Percentiles rank a stretch among this genome's conserved stretches.
These are phyloP conservation scores for Elsinoe fawcettii DNA, from an alignment of 2,329 filamentous ascomycete species.

Conservation along the genomic window DNA sequence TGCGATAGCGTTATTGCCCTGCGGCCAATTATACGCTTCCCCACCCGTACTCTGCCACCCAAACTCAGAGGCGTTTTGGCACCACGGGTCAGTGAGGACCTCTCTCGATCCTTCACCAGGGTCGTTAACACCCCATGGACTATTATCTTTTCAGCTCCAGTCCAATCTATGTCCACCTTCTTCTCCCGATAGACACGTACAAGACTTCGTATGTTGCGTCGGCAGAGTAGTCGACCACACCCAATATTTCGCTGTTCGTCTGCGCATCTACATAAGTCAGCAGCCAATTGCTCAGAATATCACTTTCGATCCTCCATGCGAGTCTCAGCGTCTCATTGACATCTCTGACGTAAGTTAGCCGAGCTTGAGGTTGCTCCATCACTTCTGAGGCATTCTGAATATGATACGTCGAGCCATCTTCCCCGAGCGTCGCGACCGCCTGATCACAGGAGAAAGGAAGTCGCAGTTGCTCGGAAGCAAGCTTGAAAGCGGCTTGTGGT, in stretches of 20 bases:
- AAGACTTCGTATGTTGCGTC: conserved; percentile 51
- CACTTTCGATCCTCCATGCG: conserved; percentile 53
- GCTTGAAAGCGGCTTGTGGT: too few relatives aligned
- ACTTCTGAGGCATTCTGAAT: too few relatives aligned
- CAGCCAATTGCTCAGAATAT: conserved; percentile 51
- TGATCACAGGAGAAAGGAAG: too few relatives aligned
- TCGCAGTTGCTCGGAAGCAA: too few relatives aligned
- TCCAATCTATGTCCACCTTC: too few relatives aligned
- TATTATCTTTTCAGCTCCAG: background rate
- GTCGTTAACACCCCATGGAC: background rate
- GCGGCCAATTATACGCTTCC: conserved; percentile 43
- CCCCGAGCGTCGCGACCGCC: too few relatives aligned
- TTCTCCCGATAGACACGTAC: background rate
- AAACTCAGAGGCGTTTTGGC: conserved; percentile 42
- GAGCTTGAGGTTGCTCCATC: conserved; percentile 39
- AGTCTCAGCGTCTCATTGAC: conserved; percentile 41
- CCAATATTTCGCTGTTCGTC: conserved; percentile 41
- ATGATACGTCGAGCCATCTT: too few relatives aligned
- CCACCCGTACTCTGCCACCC: conserved; percentile 49
- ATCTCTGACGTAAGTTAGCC: conserved; percentile 48
- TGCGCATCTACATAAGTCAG: conserved; percentile 49
- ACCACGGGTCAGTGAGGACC: conserved; percentile 44
- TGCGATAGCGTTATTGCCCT: conserved; percentile 53
- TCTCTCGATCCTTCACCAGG: conserved; percentile 29
- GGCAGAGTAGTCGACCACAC: conserved; percentile 50